phyloP scores from a whole-genome alignment of 108 stramenopile species.

The Thalassiosira profunda region DNA sequence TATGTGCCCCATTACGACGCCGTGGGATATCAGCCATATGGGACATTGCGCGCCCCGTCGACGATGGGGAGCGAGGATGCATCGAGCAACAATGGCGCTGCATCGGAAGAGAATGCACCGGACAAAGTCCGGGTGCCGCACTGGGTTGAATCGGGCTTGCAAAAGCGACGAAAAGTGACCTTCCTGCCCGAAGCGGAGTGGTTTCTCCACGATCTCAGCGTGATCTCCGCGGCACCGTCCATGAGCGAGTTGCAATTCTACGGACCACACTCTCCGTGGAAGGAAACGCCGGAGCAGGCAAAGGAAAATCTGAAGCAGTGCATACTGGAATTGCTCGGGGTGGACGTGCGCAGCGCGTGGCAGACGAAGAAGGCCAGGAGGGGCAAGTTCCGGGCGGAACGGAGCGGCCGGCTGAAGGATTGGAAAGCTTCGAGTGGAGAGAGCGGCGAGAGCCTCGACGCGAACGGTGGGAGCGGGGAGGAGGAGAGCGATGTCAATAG shows the following conservation, averaged over 20 bases:
- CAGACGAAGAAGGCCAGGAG: slow-evolving; percentile 81
- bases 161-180: slow-evolving; percentile 58
- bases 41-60: no score
- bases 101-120: neutral
- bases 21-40: slow-evolving; percentile 12
- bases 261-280: slow-evolving; percentile 56
- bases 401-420: slow-evolving; percentile 57
- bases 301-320: slow-evolving; percentile 40
- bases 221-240: slow-evolving; percentile 37
- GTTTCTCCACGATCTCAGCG: slow-evolving; percentile 36
- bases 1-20: slow-evolving; percentile 91
- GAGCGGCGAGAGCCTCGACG: neutral
- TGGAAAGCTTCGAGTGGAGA: no score
- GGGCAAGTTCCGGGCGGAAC: slow-evolving; percentile 85
- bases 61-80: neutral
- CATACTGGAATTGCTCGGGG: slow-evolving; percentile 74
- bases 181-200: slow-evolving; percentile 49
- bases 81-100: neutral
- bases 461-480: neutral
- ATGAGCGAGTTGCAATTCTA: slow-evolving; percentile 67
- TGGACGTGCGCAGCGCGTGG: slow-evolving; percentile 81
- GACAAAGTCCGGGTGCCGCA: slow-evolving; percentile 50
- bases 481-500: neutral
- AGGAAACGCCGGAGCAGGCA: slow-evolving; percentile 38
- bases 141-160: slow-evolving; percentile 79